phyloP scores from a whole-genome alignment of 2,329 filamentous ascomycete species.

The Cytospora mali region DNA sequence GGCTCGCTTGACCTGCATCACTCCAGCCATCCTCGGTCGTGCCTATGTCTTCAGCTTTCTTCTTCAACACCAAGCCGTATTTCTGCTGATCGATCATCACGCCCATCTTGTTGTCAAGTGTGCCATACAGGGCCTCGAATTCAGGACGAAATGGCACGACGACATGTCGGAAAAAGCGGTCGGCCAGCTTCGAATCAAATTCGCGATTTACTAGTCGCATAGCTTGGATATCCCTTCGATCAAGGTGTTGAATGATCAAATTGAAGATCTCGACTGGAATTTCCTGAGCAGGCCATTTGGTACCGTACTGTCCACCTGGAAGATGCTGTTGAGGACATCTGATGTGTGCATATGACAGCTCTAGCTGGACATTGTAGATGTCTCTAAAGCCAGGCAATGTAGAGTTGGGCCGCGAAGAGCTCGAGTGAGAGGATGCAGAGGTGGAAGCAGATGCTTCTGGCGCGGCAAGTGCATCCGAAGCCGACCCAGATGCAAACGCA shows the following conservation, averaged over 20 bases:
- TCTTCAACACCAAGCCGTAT: constrained; percentile 33
- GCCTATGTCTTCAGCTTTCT: constrained; percentile 21
- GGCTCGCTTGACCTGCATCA: constrained; percentile 27
- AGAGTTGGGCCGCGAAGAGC: neutral
- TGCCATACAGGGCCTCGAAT: constrained; percentile 42
- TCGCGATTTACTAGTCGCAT: constrained; percentile 64
- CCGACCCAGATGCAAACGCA: constrained; percentile 6
- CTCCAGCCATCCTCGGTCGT: neutral
- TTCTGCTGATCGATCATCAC: constrained; percentile 14
- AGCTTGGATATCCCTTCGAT: constrained; percentile 59
- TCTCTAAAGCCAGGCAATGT: neutral
- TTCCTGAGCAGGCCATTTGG: constrained; percentile 37
- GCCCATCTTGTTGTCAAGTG: constrained; percentile 42
- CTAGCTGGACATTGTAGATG: neutral
- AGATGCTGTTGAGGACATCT: neutral
- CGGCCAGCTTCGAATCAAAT: constrained; percentile 40
- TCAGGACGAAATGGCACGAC: constrained; percentile 68
- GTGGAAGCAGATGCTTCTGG: neutral
- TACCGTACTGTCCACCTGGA: neutral
- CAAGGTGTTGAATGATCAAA: constrained; percentile 56
- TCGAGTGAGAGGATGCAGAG: neutral
- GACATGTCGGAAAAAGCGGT: constrained; percentile 60
- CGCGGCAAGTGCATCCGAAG: neutral
- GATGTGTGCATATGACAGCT: neutral
- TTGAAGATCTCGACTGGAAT: constrained; percentile 67